Base-by-base conservation (phyloP, 2,329 filamentous ascomycete genomes). In the Colletotrichum gloeosporioides region DNA sequence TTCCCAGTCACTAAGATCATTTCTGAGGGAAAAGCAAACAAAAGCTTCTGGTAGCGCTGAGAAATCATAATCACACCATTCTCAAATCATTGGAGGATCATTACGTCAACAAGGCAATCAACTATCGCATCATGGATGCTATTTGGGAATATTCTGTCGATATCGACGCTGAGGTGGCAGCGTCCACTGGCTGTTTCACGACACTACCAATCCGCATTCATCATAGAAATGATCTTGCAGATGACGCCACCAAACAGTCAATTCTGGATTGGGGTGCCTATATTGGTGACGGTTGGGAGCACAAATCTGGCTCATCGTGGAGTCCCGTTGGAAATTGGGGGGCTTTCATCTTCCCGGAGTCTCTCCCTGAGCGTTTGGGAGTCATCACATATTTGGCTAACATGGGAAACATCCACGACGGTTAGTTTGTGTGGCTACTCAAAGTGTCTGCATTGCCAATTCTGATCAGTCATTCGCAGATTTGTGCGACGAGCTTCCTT, bases 371-470 rank as follows among this genome's bases (percentile, higher is more conserved):
- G 12, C 66, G 71, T 6, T 32, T 74, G 2, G 71, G 66, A 4
- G 32, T 71, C 6, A 59, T 65, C 16, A 70, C 71, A 5, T 74
- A 74, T 6, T 59, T 74, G 16, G 66, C 71, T 0, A 70, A 74
- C 5, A 64, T 74, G 59, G 71, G 71, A n/a, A 70, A 70, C 13
- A 74, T 74, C 12, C 71, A 74, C 36, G 71, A 74, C 3, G 71
- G 66, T 71, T 2, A n/a, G 59, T n/a, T 29, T 10, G 12, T 29
- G 13, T 29, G 5, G 5, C 9, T 9, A 8, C 44, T 7, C 1
- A 0, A 13, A 53, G n/a, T 53, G 7, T 49, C 3, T 12, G n/a
- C 44, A 1, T 4, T 13, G 2, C 3, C 3, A 4, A 5, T 10
- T 70, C 4, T 44, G 34, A 64, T 16, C 10, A 27, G 15, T 32